Evolutionary conservation across 2,329 filamentous ascomycete species (phyloP).

Genomic region (Aspergillus glaucus): DNA sequence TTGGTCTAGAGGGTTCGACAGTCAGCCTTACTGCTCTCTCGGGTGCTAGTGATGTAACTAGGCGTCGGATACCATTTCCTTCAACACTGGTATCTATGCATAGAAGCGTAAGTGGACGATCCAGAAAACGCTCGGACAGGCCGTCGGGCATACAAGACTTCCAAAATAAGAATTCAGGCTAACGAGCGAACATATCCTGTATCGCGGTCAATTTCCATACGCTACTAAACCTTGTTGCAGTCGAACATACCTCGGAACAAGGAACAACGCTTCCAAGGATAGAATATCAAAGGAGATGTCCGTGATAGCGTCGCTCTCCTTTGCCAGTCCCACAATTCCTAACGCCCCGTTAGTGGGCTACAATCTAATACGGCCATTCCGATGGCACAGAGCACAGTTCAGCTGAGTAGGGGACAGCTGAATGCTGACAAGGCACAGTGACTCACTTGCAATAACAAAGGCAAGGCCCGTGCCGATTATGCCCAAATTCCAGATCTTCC

Average conservation of each 20-base stretch:
- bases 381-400: background rate
- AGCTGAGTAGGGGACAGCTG: conserved; percentile 1
- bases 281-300: conserved; percentile 84
- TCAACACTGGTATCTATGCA: conserved; percentile 70
- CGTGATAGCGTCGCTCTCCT: conserved; percentile 56
- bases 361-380: background rate
- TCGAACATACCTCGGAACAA: conserved; percentile 60
- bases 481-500: conserved; percentile 66
- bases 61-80: conserved; percentile 64
- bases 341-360: conserved; percentile 1
- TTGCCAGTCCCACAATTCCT: conserved; percentile 63
- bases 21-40: conserved; percentile 20
- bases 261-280: conserved; percentile 78
- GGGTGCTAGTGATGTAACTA: background rate
- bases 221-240: background rate
- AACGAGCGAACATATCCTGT: conserved; percentile 74
- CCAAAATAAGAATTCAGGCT: conserved; percentile 84
- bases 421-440: conserved; percentile 16
- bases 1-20: conserved; percentile 51
- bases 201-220: background rate
- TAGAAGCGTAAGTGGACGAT: conserved; percentile 11
- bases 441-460: conserved; percentile 67
- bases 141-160: conserved; percentile 28
- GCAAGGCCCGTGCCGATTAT: conserved; percentile 67
- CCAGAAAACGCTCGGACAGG: conserved; percentile 1